Percentiles rank a stretch among this genome's conserved stretches.
These are phyloP conservation scores for Pilasporangium apinafurcum DNA, from an alignment of 352 stramenopile species.

Conservation along the genomic window DNA sequence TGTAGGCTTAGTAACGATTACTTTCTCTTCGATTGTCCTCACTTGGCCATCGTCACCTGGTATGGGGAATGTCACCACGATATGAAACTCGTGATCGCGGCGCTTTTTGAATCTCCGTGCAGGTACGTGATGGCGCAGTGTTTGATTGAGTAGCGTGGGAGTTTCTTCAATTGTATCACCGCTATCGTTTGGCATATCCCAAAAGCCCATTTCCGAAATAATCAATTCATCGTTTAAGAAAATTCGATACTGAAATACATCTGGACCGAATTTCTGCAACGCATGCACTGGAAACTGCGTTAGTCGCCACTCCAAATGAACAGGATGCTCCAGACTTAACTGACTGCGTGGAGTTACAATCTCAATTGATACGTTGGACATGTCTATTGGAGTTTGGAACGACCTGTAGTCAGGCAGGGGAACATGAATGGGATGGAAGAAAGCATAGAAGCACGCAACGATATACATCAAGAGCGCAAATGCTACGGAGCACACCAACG, in stretches of 20 bases:
- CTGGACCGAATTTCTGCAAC: slow-evolving; percentile 24
- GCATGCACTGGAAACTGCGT: slow-evolving; percentile 25
- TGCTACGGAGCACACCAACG: slow-evolving; percentile 16
- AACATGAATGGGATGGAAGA: slow-evolving; percentile 24
- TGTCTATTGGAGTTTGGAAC: slow-evolving; percentile 29
- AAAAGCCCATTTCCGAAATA: slow-evolving; percentile 27
- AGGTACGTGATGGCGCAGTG: slow-evolving; percentile 8
- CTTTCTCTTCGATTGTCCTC: slow-evolving; percentile 13
- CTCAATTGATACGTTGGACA: slow-evolving; percentile 34
- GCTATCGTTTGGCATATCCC: slow-evolving; percentile 9
- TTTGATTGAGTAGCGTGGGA: slow-evolving; percentile 8
- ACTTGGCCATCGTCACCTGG: slow-evolving; percentile 26
- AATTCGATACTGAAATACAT: slow-evolving; percentile 38
- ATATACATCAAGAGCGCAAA: slow-evolving; percentile 29
- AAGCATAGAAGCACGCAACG: slow-evolving; percentile 30
- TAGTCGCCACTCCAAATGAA: slow-evolving; percentile 39
- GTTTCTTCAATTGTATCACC: not conserved
- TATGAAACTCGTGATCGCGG: slow-evolving; percentile 13
- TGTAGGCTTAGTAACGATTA: slow-evolving; percentile 11
- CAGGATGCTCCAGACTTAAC: slow-evolving; percentile 6
- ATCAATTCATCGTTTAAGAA: slow-evolving; percentile 25
- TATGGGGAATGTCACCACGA: slow-evolving; percentile 29
- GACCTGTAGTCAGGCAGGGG: slow-evolving; percentile 23
- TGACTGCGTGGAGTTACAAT: slow-evolving; percentile 23
- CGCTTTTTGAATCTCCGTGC: slow-evolving; percentile 3